Conservation (phyloP, 2,329 filamentous ascomycete species). For the Davidsoniella neocaledoniae region DNA sequence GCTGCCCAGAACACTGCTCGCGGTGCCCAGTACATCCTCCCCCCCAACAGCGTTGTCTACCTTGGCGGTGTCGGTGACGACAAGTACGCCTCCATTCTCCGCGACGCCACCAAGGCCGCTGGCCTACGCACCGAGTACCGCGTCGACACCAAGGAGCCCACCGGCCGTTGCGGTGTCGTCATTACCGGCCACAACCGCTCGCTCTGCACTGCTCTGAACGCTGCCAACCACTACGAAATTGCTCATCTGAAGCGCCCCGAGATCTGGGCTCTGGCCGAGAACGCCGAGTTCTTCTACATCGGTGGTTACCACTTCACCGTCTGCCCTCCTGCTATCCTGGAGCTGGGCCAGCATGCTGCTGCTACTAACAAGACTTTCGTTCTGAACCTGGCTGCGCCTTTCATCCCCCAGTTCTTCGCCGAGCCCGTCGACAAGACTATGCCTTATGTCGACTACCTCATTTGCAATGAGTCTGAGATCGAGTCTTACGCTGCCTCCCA, state of each 20-base stretch:
- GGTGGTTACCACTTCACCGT: conserved; percentile 97
- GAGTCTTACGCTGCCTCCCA: conserved; percentile 74
- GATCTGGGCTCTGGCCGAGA: conserved; percentile 84
- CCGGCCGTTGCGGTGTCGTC: conserved; percentile 86
- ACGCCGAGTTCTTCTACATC: conserved; percentile 77
- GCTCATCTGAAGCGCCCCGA: conserved; percentile 82
- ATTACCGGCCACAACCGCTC: conserved; percentile 94
- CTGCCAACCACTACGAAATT: conserved; percentile 92
- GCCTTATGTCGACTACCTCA: conserved; percentile 88
- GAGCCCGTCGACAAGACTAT: conserved; percentile 73
- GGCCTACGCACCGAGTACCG: conserved; percentile 92
- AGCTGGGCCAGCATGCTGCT: conserved; percentile 79
- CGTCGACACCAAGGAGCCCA: conserved; percentile 67
- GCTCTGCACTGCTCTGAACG: conserved; percentile 87
- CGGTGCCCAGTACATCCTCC: conserved; percentile 90
- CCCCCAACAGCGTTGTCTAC: conserved; percentile 78
- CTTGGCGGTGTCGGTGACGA: conserved; percentile 88
- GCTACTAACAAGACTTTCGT: conserved; percentile 80
- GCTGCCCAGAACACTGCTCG: conserved; percentile 95
- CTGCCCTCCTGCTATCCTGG: conserved; percentile 76
- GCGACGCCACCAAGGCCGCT: conserved; percentile 69
- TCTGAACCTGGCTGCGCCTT: conserved; percentile 84
- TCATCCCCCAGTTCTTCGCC: conserved; percentile 97
- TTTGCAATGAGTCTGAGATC: conserved; percentile 95
- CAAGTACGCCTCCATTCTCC: conserved; percentile 82